Percentiles rank a stretch among this genome's conserved stretches.
Evolutionary conservation across 257 asterid genomes (phyloP).

Genomic region (Capsicum baccatum): DNA sequence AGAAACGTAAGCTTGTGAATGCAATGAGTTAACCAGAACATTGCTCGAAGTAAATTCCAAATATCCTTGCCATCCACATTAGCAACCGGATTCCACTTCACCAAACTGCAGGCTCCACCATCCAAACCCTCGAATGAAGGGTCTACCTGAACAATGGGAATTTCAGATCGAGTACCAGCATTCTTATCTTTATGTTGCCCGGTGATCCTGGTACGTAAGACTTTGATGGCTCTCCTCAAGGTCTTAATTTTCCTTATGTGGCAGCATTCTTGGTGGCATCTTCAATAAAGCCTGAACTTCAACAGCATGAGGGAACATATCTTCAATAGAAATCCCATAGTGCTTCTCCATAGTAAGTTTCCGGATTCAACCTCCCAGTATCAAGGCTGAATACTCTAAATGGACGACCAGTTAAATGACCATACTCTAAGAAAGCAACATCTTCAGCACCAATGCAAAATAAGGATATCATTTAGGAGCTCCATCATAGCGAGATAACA

Average conservation of each 20-base stretch:
- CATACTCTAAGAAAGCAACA: conserved; percentile 81
- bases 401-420: conserved; percentile 73
- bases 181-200: conserved; percentile 92
- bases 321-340: conserved; percentile 71
- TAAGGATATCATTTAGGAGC: not conserved
- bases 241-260: conserved; percentile 83
- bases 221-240: conserved; percentile 71
- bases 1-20: conserved; percentile 68
- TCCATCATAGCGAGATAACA: not conserved
- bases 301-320: conserved; percentile 80
- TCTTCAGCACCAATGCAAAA: conserved; percentile 84
- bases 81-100: conserved; percentile 90
- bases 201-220: conserved; percentile 82
- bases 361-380: conserved; percentile 84
- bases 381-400: conserved; percentile 85
- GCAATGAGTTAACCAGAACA: conserved; percentile 80
- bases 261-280: conserved; percentile 93
- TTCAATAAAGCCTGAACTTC: conserved; percentile 74
- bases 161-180: conserved; percentile 81
- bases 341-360: conserved; percentile 78
- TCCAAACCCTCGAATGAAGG: conserved; percentile 82
- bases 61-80: conserved; percentile 65
- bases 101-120: conserved; percentile 78
- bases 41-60: conserved; percentile 71
- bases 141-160: conserved; percentile 77